Evolutionary conservation across 2,329 filamentous ascomycete species (phyloP), one percentile per base, ranked within the genome.

Genomic region (Aspergillus pseudoterreus): DNA sequence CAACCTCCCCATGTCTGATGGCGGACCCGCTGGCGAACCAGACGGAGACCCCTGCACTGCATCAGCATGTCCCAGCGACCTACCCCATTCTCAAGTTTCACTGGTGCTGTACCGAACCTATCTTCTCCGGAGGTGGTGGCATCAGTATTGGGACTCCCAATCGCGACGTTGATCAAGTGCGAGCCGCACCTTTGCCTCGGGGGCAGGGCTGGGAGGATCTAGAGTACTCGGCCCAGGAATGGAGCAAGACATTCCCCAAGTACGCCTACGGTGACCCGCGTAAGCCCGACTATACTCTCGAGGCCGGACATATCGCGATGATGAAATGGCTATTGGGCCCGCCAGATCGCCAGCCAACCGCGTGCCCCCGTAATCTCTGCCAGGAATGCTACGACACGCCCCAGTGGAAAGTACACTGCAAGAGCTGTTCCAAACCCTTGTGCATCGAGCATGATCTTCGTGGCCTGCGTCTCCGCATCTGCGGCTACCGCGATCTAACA

Each of bases 381-480:
- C 75, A 80, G 47, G 78, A 82, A 51, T 83, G 81, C 62, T 81
- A 81, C 56, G 74, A 77, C 27, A 78, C 76, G n/a, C 77, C 79
- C 43, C 74, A 78, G 44, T 83, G 81, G 81, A 82, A 81, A 58
- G 75, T 83, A n/a, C 74, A 78, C 36, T 83, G 81, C 63, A 78
- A 79, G 59, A 75, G 71, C 41, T 83, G 81, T 67, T 79, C 79
- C 38, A 79, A 74, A 49, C 75, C 80, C 2, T 68, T 83, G 22
- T 83, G 81, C 65, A 81, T 82, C 58, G 80, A 82, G 58, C 81
- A 83, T 62, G 81, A 83, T 57, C 76, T 83, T 42, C 75, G 80
- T 22, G 79, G 75, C 12, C 70, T 82, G 17, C 79, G 80, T 48
- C 70, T 82, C 24, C 72, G 80, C 35, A 81, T 82, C 45, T 83